Percentiles rank a stretch among this genome's conserved stretches.
These are phyloP conservation scores for Dactylellina haptotyla DNA, from an alignment of 2,329 filamentous ascomycete genomes.

Conservation along the genomic window DNA sequence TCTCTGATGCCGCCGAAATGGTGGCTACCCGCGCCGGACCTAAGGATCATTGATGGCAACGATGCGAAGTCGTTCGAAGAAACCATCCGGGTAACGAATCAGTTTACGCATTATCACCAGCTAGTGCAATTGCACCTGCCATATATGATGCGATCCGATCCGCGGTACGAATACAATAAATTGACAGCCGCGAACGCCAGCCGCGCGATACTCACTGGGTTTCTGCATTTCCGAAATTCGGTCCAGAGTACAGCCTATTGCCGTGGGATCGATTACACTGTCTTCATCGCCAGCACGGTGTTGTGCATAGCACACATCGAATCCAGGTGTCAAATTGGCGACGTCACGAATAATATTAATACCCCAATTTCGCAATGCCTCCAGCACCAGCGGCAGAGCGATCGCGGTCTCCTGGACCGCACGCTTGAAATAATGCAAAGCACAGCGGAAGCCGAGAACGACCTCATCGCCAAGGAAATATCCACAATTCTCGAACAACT, in stretches of 20 bases:
- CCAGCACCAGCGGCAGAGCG: slow-evolving; percentile 62
- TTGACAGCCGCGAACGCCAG: slow-evolving; percentile 66
- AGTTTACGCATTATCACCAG: slow-evolving; percentile 67
- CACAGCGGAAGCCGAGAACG: slow-evolving; percentile 56
- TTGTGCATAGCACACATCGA: slow-evolving; percentile 66
- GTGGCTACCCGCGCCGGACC: slow-evolving; percentile 63
- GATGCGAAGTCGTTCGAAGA: slow-evolving; percentile 59
- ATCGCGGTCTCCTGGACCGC: slow-evolving; percentile 63
- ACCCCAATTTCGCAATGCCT: slow-evolving; percentile 59
- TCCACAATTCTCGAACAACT: slow-evolving; percentile 60
- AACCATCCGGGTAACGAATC: slow-evolving; percentile 63
- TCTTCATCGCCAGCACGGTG: slow-evolving; percentile 62
- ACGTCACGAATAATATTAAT: slow-evolving; percentile 8
- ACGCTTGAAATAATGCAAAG: slow-evolving; percentile 60
- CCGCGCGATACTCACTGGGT: slow-evolving; percentile 66
- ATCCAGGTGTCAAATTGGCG: slow-evolving; percentile 58
- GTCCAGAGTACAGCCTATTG: slow-evolving; percentile 62
- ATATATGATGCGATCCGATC: slow-evolving; percentile 65
- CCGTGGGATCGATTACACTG: slow-evolving; percentile 67
- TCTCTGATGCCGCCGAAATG: slow-evolving; percentile 64
- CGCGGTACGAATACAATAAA: slow-evolving; percentile 65
- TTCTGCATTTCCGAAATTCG: slow-evolving; percentile 64
- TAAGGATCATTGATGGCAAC: slow-evolving; percentile 42
- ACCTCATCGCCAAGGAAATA: slow-evolving; percentile 59
- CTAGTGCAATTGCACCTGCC: slow-evolving; percentile 68